Base-by-base conservation (phyloP, 78 protist species). In the Dictyostelium firmibasis region DNA sequence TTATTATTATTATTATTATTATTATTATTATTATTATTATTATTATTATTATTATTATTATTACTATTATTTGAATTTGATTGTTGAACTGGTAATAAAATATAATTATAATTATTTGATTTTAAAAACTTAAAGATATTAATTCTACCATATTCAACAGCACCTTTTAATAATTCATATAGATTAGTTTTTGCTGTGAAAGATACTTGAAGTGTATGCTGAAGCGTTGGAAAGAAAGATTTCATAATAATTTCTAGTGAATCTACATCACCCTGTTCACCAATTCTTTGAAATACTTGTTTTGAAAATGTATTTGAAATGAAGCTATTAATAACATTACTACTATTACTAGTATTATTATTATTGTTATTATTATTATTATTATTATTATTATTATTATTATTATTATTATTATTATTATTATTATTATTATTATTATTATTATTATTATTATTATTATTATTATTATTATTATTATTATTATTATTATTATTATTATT, bases 91-190 rank as follows among this genome's bases (percentile, higher is more conserved):
- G 77, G 77, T 31, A 70, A 70, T 70, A 70, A 70, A 27, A 70
- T 31, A 70, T 11, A 70, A 31, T 11, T 31, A 29, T 29, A 70
- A 70, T 70, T 70, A 70, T 70, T 70, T 70, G 6, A 31, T 31
- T 31, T 31, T 70, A 70, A 70, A 70, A 70, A 70, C 31, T 70
- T 25, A 70, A 70, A 70, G 29, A 70, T 70, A 70, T 70, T 70
- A 5, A 70, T 70, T 29, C 77, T 8, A 31, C 77, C 77, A 70
- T 31, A 70, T 70, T 70, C 77, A 70, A 31, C 77, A 0, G 77
- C 77, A 29, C 41, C 35, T 70, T 70, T 70, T 70, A 70, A 70
- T 70, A 70, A 70, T 70, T 70, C 77, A 14, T 70, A 70, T 29
- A 70, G 41, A 70, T 70, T 70, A 27, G 38, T 70, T 70, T 70